Conservation (phyloP, 208 protist species). For the Wallacemonas sp. region DNA sequence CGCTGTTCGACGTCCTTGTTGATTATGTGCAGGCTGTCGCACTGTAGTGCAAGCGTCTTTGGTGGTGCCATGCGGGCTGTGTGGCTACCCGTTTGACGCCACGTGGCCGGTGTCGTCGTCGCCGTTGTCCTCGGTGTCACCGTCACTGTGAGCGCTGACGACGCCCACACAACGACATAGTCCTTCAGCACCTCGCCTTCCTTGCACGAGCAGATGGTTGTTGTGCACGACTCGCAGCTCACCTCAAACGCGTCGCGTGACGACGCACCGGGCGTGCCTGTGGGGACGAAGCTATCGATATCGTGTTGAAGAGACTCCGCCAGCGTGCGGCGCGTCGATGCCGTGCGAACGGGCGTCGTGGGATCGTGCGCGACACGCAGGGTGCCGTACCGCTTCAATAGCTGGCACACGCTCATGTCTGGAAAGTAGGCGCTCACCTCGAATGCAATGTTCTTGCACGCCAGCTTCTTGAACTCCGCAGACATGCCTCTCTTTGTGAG, state of each 20-base stretch:
- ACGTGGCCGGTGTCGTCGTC: background rate
- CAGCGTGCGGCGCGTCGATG: constrained; percentile 3
- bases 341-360: background rate
- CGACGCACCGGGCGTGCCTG: background rate
- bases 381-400: constrained; percentile 9
- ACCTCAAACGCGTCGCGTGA: constrained; percentile 7
- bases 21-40: constrained; percentile 56
- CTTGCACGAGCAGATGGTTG: constrained; percentile 27
- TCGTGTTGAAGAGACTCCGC: constrained; percentile 15
- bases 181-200: constrained; percentile 32
- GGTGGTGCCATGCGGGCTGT: background rate
- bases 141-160: constrained; percentile 27
- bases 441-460: constrained; percentile 28
- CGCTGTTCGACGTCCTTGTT: constrained; percentile 19
- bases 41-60: background rate
- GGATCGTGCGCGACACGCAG: background rate
- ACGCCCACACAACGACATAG: constrained; percentile 61
- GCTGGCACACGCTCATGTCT: constrained; percentile 42
- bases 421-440: constrained; percentile 55
- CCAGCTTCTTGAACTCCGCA: constrained; percentile 13
- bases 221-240: constrained; percentile 22
- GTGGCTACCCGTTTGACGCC: background rate
- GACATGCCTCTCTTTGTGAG: too few species aligned
- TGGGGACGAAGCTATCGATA: background rate
- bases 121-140: constrained; percentile 2